A percentile compares a stretch with the other conserved stretches of the same genome.
phyloP scores from a whole-genome alignment of 345 rosid genomes.

The Hevea brasiliensis region DNA sequence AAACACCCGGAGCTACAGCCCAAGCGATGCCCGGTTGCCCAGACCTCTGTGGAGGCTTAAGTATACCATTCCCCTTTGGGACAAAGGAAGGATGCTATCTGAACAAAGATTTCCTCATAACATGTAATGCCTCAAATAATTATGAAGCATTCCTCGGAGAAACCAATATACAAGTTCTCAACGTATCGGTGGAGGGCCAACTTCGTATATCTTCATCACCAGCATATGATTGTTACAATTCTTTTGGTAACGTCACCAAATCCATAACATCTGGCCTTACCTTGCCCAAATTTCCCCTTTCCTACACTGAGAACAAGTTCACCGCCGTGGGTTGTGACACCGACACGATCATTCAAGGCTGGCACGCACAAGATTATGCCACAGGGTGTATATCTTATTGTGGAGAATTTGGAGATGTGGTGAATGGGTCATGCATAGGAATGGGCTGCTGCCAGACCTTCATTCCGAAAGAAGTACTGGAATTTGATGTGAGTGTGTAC shows the following conservation, averaged over 20 bases:
- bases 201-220: not conserved
- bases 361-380: rapidly evolving
- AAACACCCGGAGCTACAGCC: not conserved
- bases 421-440: constrained; percentile 30
- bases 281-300: constrained; percentile 22
- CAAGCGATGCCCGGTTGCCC: not conserved
- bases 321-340: constrained; percentile 34
- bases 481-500: rapidly evolving
- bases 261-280: not conserved
- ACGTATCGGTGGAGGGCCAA: not conserved
- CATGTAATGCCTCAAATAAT: constrained; percentile 16
- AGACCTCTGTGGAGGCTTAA: constrained; percentile 2
- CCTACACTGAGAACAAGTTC: constrained; percentile 24
- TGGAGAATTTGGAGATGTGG: not conserved
- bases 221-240: not conserved
- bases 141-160: constrained; percentile 11
- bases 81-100: constrained; percentile 7
- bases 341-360: not conserved
- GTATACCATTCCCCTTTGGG: constrained; percentile 33
- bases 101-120: not conserved
- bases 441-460: constrained; percentile 39
- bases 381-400: constrained; percentile 27
- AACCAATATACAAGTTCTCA: not conserved
- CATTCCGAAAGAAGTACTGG: constrained; percentile 8
- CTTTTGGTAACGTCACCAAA: not conserved